phyloP scores from a whole-genome alignment of 257 asterid species.

The Solanum peruvianum region DNA sequence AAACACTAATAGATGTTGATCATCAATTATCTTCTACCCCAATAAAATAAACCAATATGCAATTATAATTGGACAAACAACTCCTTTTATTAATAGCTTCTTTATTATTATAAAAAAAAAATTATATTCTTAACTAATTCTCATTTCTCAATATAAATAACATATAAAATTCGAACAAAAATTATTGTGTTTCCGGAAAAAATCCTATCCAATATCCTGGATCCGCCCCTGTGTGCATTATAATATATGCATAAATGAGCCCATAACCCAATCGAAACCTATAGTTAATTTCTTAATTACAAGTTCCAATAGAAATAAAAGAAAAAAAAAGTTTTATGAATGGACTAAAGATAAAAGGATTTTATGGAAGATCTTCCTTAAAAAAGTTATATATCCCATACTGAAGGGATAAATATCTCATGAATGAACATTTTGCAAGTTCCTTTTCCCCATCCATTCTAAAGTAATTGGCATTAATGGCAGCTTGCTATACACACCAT shows the following conservation, averaged over 20 bases:
- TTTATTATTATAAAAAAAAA: no score
- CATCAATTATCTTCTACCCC: neutral
- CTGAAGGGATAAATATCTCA: neutral
- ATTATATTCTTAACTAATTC: neutral
- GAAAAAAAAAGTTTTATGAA: neutral
- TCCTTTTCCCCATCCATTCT: neutral
- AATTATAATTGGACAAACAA: neutral
- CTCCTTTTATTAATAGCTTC: neutral
- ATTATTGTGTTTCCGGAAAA: neutral
- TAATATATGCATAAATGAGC: neutral
- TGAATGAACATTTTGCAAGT: neutral
- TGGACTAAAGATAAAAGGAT: neutral
- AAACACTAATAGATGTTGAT: neutral
- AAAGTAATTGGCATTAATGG: neutral
- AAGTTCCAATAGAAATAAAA: neutral
- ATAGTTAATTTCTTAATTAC: neutral
- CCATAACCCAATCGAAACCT: neutral
- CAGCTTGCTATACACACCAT: neutral
- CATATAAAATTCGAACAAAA: neutral
- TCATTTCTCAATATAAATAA: neutral
- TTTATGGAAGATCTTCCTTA: neutral
- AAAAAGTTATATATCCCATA: neutral
- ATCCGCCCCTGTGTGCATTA: neutral
- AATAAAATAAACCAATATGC: neutral
- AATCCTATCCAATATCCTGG: fast-evolving